Evolutionary conservation across 192 early-diverging fungal genomes (phyloP).

Genomic region (Funneliformis mosseae): DNA sequence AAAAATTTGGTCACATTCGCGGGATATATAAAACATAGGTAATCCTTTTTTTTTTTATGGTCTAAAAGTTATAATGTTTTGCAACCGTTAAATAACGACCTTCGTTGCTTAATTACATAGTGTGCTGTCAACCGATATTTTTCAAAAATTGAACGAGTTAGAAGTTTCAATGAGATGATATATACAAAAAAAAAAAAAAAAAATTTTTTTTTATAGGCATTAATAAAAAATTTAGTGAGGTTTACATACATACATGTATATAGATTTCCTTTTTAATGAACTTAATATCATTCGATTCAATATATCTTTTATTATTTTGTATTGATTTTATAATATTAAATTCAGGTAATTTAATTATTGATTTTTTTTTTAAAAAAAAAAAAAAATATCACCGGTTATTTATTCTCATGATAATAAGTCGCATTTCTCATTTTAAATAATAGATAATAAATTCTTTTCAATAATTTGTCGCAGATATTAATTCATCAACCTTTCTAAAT

Average conservation of each 20-base stretch:
- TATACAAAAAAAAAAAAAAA: not conserved
- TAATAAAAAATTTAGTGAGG: too few relatives aligned
- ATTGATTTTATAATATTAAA: too few relatives aligned
- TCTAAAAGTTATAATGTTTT: not conserved
- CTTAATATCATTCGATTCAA: too few relatives aligned
- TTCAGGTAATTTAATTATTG: too few relatives aligned
- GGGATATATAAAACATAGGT: constrained; percentile 26
- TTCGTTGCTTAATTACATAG: not conserved
- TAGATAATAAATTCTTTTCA: too few relatives aligned
- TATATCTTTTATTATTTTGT: too few relatives aligned
- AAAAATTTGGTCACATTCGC: constrained; percentile 5
- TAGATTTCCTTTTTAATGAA: too few relatives aligned
- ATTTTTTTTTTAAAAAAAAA: too few relatives aligned
- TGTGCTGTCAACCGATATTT: not conserved
- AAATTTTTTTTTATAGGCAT: too few relatives aligned
- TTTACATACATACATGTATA: too few relatives aligned
- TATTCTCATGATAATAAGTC: not conserved
- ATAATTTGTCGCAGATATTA: not conserved
- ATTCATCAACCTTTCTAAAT: constrained; percentile 55
- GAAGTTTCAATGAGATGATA: not conserved
- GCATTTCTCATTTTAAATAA: too few relatives aligned
- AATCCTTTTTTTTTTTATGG: not conserved
- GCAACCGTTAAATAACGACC: not conserved
- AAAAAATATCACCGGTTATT: too few relatives aligned
- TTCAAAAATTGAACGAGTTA: constrained; percentile 1